A percentile compares a stretch with the other conserved stretches of the same genome.
phyloP scores from a whole-genome alignment of 83 land plant species.

The Diphasiastrum complanatum region DNA sequence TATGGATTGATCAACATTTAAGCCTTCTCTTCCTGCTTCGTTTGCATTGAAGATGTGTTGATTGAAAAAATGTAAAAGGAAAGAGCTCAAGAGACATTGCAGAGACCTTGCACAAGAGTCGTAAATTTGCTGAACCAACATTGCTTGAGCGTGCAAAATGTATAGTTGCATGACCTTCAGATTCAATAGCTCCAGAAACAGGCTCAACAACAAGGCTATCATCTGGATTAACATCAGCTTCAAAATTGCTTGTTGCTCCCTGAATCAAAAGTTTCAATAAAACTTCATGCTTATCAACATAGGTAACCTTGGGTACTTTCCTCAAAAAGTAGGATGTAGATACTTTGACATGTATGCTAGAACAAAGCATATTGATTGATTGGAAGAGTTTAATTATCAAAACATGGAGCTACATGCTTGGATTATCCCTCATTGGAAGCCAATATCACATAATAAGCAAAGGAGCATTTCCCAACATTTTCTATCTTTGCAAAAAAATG shows the following conservation, averaged over 20 bases:
- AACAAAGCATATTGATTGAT: too few species aligned
- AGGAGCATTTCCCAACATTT: too few species aligned
- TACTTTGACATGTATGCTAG: too few species aligned
- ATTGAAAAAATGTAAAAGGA: background rate
- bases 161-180: constrained; percentile 58
- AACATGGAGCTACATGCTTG: too few species aligned
- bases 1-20: too few species aligned
- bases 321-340: too few species aligned
- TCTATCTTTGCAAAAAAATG: too few species aligned
- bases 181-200: constrained; percentile 41
- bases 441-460: too few species aligned
- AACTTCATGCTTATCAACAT: background rate
- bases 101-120: constrained; percentile 73
- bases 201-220: constrained; percentile 51
- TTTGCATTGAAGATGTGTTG: too few species aligned
- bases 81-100: background rate
- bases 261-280: constrained; percentile 27
- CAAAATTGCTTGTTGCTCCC: constrained; percentile 88
- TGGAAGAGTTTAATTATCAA: too few species aligned
- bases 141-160: constrained; percentile 48
- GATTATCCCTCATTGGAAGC: too few species aligned
- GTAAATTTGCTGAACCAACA: constrained; percentile 27
- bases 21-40: too few species aligned
- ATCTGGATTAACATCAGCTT: constrained; percentile 58
- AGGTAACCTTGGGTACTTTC: background rate